A percentile compares a stretch with the other conserved stretches of the same genome.
phyloP scores from a whole-genome alignment of 2,329 filamentous ascomycete genomes.

The Exophiala sideris region DNA sequence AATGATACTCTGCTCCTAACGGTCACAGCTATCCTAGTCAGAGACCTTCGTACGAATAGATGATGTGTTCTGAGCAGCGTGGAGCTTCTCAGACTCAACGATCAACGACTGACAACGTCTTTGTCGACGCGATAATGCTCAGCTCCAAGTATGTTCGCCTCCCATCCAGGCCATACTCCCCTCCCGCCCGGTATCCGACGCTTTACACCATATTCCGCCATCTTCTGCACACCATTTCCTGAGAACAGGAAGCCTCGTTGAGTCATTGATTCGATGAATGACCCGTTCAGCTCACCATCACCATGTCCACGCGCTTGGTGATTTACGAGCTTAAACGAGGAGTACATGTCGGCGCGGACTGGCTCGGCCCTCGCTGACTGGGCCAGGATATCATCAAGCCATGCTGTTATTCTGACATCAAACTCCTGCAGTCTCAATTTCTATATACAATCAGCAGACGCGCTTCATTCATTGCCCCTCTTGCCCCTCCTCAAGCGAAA shows the following conservation, averaged over 20 bases:
- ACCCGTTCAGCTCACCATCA: not conserved
- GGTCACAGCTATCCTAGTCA: too few relatives aligned
- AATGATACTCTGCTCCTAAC: too few relatives aligned
- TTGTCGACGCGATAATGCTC: too few relatives aligned
- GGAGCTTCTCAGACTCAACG: too few relatives aligned
- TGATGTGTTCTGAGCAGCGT: too few relatives aligned
- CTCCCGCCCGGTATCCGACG: not conserved
- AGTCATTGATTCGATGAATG: not conserved
- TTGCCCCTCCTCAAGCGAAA: constrained; percentile 13
- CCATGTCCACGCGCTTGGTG: not conserved
- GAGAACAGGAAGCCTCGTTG: not conserved
- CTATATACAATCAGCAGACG: too few relatives aligned
- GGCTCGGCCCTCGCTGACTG: constrained; percentile 18
- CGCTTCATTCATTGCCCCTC: not conserved
- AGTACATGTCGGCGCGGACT: constrained; percentile 12
- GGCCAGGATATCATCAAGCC: constrained; percentile 4
- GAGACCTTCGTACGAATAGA: too few relatives aligned
- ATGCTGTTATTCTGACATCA: not conserved
- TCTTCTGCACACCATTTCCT: constrained; percentile 5
- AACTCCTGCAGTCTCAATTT: not conserved
- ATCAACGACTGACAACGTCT: too few relatives aligned
- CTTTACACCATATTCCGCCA: not conserved
- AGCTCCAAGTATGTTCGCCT: too few relatives aligned
- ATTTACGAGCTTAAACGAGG: not conserved
- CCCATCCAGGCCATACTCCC: not conserved